Evolutionary conservation across 2,329 filamentous ascomycete species (phyloP).

Genomic region (Rhynchosporium secalis): DNA sequence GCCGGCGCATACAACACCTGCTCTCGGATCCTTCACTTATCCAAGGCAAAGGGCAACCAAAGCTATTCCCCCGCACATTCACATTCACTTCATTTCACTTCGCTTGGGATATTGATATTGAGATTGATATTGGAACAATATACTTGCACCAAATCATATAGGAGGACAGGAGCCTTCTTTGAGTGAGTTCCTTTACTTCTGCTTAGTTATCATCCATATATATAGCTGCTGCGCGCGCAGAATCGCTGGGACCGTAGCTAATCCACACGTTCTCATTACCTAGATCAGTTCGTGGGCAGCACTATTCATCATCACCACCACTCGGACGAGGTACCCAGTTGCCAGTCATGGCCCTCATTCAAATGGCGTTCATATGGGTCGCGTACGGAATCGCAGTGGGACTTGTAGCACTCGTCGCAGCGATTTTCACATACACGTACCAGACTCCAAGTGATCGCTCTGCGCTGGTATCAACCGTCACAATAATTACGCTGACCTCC

Average conservation of each 20-base stretch:
- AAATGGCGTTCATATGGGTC: constrained; percentile 91
- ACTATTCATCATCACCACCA: constrained; percentile 8
- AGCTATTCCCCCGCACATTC: not conserved
- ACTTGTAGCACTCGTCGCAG: constrained; percentile 73
- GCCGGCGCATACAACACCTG: constrained; percentile 2
- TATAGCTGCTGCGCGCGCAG: not conserved
- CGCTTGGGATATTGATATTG: no score
- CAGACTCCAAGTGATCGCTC: constrained; percentile 87
- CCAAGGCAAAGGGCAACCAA: not conserved
- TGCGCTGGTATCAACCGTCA: constrained; percentile 75
- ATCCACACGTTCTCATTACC: constrained; percentile 11
- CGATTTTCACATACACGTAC: constrained; percentile 88
- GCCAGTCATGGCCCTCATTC: constrained; percentile 58
- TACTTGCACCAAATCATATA: not conserved
- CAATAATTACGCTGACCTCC: constrained; percentile 81
- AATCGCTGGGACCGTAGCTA: constrained; percentile 5
- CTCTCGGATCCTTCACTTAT: not conserved
- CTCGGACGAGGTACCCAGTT: constrained; percentile 9
- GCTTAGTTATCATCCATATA: not conserved
- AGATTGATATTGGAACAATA: not conserved
- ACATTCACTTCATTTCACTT: not conserved
- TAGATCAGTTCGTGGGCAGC: constrained; percentile 16
- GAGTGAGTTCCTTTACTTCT: not conserved
- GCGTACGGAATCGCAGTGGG: constrained; percentile 82
- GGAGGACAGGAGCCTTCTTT: constrained; percentile 9